Evolutionary conservation across 495 filamentous ascomycete genomes (phyloP), one percentile per base, ranked within the genome.

Genomic region (Penicillium samsonianum): DNA sequence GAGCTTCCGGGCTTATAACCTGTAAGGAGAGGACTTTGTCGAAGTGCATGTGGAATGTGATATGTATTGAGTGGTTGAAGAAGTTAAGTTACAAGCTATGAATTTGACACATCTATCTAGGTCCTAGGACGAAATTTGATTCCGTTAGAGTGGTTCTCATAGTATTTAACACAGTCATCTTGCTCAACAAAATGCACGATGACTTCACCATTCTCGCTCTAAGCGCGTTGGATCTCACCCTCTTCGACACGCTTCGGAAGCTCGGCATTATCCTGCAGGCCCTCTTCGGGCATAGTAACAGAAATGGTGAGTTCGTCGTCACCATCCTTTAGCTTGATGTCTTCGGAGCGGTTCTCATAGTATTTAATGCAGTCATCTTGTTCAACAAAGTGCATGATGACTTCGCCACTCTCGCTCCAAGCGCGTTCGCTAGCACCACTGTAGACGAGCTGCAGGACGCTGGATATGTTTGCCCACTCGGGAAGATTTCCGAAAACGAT

Each of bases 351-450:
- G n/a, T 35, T 17, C 2, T 51, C 48, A 20, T 31, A 12, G 19
- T 65, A 65, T 11, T 35, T 12, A 3, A 44, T 2, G 52, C 62
- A 65, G 28, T 33, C 33, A 0, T 16, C 33, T 19, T 58, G 55
- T 1, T 56, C 47, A n/a, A 35, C 31, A 10, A 59, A 63, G 20
- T 55, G 40, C 9, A 63, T 57, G 4, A 41, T 51, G 22, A 59
- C 48, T 25, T 55, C 46, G 2, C 41, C 52, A 9, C 46, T 10
- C 4, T 50, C 57, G 4, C 16, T 41, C 56, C 51, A 63, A 4
- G 52, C 52, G 46, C 68, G 70, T 47, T 82, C 80, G 19, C 82
- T 50, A 12, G 63, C 35, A 14, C 79, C 80, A 7, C 78, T 78
- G 44, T 75, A 73, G 6, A 81, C 63, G 5, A 81, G 59, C 2